Conservation (phyloP, 495 filamentous ascomycete genomes). For the Aspergillus haitiensis region DNA sequence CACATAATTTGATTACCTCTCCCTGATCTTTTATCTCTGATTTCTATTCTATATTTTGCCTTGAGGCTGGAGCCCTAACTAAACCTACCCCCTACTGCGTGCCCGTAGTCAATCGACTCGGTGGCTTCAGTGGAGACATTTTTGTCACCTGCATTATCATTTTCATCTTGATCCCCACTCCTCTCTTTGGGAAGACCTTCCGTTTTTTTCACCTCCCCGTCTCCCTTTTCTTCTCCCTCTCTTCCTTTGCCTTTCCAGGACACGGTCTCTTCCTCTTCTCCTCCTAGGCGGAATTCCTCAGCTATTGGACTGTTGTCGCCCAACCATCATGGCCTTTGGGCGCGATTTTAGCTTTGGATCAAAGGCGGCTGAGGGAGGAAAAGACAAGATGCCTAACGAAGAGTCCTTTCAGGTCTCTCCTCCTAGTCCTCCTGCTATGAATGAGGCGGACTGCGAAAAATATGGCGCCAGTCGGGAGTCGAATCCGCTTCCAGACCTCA, state of each 20-base stretch:
- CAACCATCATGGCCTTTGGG: slow-evolving; percentile 36
- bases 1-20: slow-evolving; percentile 19
- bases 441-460: slow-evolving; percentile 47
- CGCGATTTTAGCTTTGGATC: slow-evolving; percentile 23
- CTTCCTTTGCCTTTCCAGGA: neutral
- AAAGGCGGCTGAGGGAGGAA: slow-evolving; percentile 23
- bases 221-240: slow-evolving; percentile 12
- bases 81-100: neutral
- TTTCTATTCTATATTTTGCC: neutral
- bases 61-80: no score
- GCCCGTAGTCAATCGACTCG: neutral
- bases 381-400: slow-evolving; percentile 36
- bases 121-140: slow-evolving; percentile 20
- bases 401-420: slow-evolving; percentile 31
- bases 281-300: neutral
- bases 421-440: slow-evolving; percentile 18
- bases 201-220: slow-evolving; percentile 10
- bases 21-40: slow-evolving; percentile 24
- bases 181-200: slow-evolving; percentile 2
- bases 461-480: slow-evolving; percentile 43
- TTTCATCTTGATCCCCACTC: slow-evolving; percentile 9
- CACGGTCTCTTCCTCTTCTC: neutral
- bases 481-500: slow-evolving; percentile 44
- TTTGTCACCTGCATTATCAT: slow-evolving; percentile 16
- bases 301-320: slow-evolving; percentile 16